A percentile compares a stretch with the other conserved stretches of the same genome.
Evolutionary conservation across 495 filamentous ascomycete species (phyloP).

Genomic region (Clohesyomyces aquaticus): DNA sequence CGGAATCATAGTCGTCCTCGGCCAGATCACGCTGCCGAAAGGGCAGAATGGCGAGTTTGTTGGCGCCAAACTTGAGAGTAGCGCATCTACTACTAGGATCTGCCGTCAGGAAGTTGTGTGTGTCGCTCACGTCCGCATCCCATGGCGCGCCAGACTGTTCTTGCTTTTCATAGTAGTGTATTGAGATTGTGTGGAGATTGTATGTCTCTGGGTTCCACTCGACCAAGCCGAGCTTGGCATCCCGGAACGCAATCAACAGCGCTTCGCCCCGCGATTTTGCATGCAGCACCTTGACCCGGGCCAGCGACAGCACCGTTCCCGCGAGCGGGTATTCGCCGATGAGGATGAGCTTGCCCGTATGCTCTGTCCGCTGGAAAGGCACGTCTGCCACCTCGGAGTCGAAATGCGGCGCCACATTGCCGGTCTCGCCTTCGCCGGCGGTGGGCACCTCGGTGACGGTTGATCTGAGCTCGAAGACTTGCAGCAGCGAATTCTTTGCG

Average conservation of each 20-base stretch:
- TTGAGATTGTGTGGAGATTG: slow-evolving; percentile 80
- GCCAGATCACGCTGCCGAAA: slow-evolving; percentile 93
- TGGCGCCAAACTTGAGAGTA: slow-evolving; percentile 83
- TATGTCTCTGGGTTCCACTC: slow-evolving; percentile 88
- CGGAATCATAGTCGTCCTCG: slow-evolving; percentile 87
- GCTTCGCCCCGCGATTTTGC: slow-evolving; percentile 80
- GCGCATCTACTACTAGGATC: slow-evolving; percentile 94
- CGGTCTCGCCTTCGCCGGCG: slow-evolving; percentile 42
- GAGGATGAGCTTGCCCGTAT: slow-evolving; percentile 77
- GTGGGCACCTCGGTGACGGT: slow-evolving; percentile 40
- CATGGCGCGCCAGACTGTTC: slow-evolving; percentile 77
- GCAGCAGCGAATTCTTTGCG: slow-evolving; percentile 86
- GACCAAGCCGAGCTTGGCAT: slow-evolving; percentile 89
- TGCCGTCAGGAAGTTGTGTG: slow-evolving; percentile 77
- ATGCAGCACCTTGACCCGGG: slow-evolving; percentile 68
- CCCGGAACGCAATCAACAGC: slow-evolving; percentile 80
- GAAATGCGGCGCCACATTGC: slow-evolving; percentile 17
- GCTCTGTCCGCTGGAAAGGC: slow-evolving; percentile 56
- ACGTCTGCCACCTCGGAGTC: slow-evolving; percentile 37
- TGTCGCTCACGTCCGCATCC: slow-evolving; percentile 68
- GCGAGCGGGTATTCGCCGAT: slow-evolving; percentile 79
- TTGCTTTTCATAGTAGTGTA: slow-evolving; percentile 97
- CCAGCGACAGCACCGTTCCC: slow-evolving; percentile 81
- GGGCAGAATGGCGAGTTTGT: slow-evolving; percentile 89
- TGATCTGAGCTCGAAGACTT: slow-evolving; percentile 71